A percentile compares a stretch with the other conserved stretches of the same genome.
phyloP scores from a whole-genome alignment of 306 rosid genomes.

The Adenanthera pavonina region DNA sequence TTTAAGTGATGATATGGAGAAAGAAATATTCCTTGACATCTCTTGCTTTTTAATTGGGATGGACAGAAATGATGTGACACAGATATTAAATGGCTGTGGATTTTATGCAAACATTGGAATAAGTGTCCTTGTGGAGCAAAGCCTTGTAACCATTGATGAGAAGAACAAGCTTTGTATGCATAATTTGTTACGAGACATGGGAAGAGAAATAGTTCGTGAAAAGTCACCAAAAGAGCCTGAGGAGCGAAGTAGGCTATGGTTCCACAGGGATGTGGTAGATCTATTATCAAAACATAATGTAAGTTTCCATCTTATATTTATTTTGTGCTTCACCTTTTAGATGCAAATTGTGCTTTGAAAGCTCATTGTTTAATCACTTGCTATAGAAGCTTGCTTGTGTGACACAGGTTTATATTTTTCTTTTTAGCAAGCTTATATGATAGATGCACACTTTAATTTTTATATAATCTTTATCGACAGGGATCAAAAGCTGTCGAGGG shows the following conservation, averaged over 20 bases:
- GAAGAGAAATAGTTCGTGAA: neutral
- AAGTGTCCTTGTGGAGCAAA: neutral
- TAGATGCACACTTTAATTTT: neutral
- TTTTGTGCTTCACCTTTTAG: neutral
- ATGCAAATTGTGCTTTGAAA: neutral
- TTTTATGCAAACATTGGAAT: neutral
- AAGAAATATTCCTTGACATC: neutral
- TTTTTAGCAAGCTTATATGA: neutral
- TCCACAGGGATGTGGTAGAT: neutral
- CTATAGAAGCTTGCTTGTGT: neutral
- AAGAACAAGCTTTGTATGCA: neutral
- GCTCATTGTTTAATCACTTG: neutral
- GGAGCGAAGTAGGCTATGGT: neutral
- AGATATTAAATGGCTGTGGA: neutral
- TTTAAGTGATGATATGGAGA: neutral
- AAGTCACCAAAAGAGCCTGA: neutral
- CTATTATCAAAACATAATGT: neutral
- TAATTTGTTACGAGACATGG: neutral
- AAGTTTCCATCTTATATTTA: neutral
- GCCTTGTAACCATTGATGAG: neutral
- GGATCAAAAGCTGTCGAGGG: neutral
- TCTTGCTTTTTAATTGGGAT: neutral
- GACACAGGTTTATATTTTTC: neutral
- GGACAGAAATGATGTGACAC: neutral
- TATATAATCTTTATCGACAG: neutral